These are phyloP conservation scores for Talaromyces ruber DNA, from an alignment of 495 filamentous ascomycete species.

Conservation along the genomic window DNA sequence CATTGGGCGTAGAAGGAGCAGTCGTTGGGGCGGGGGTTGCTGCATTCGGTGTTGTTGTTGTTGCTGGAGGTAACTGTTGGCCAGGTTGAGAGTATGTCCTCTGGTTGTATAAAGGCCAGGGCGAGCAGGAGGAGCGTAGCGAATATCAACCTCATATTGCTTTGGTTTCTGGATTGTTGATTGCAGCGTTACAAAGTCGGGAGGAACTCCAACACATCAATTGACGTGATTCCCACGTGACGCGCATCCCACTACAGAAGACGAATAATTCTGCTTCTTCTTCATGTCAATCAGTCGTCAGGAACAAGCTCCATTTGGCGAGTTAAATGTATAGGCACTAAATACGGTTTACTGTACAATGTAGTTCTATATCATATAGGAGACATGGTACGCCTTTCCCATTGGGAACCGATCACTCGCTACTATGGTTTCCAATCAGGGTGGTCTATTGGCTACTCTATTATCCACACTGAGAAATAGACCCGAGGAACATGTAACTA, in stretches of 20 bases:
- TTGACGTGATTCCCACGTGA: not conserved
- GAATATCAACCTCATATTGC: not conserved
- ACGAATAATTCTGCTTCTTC: not conserved
- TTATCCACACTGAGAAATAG: not conserved
- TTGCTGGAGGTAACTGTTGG: not conserved
- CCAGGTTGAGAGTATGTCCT: not conserved
- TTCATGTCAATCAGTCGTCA: not conserved
- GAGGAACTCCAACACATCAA: not conserved
- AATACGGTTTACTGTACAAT: not conserved
- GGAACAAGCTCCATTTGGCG: not conserved
- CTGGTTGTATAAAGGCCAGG: not conserved
- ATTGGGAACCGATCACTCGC: not conserved
- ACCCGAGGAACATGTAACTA: not conserved
- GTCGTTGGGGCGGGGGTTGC: conserved; percentile 11
- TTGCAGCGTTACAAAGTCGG: not conserved
- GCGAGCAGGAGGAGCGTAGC: not conserved
- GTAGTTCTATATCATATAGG: too few relatives aligned
- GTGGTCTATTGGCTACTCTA: not conserved
- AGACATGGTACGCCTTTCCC: too few relatives aligned
- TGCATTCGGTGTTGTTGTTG: conserved; percentile 8
- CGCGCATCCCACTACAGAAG: not conserved
- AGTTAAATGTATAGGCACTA: not conserved
- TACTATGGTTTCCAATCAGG: not conserved
- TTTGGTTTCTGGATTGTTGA: not conserved
- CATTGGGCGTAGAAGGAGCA: conserved; percentile 15